These are phyloP conservation scores for Cudoniella acicularis DNA, from an alignment of 495 filamentous ascomycete genomes.

Conservation along the genomic window DNA sequence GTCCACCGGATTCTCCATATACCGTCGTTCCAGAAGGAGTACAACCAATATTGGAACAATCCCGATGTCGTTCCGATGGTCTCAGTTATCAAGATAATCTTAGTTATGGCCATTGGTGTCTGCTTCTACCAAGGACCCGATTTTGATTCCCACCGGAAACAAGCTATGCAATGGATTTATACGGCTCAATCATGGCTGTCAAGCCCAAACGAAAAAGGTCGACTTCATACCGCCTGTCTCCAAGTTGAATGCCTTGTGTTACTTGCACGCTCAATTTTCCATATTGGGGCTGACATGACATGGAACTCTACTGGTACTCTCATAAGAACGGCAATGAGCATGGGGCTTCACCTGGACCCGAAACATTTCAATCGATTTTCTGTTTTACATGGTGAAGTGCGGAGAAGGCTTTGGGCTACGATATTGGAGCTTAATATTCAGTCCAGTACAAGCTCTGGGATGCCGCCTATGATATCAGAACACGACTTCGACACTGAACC, in stretches of 20 bases:
- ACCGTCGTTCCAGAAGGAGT: constrained; percentile 46
- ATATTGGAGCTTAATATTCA: constrained; percentile 60
- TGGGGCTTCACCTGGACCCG: constrained; percentile 61
- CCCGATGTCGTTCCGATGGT: constrained; percentile 22
- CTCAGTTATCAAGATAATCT: constrained; percentile 57
- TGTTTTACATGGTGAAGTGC: constrained; percentile 56
- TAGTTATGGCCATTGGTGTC: constrained; percentile 61
- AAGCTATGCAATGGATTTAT: constrained; percentile 57
- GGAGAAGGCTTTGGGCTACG: constrained; percentile 66
- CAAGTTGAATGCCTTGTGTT: constrained; percentile 58
- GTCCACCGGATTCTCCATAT: constrained; percentile 53
- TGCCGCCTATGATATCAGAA: constrained; percentile 49
- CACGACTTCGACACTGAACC: constrained; percentile 56
- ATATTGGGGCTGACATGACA: constrained; percentile 49
- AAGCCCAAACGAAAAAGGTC: constrained; percentile 47
- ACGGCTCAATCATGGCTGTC: constrained; percentile 62
- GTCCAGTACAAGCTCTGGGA: constrained; percentile 55
- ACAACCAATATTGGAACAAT: constrained; percentile 35
- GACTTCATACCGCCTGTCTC: constrained; percentile 50
- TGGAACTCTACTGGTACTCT: constrained; percentile 59
- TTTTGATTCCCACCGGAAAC: constrained; percentile 40
- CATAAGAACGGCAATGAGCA: constrained; percentile 54
- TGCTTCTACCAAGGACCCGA: constrained; percentile 49
- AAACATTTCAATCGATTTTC: constrained; percentile 37
- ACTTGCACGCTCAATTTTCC: constrained; percentile 52